Conservation (phyloP, 257 asterid genomes). For the Solanum dulcamara region DNA sequence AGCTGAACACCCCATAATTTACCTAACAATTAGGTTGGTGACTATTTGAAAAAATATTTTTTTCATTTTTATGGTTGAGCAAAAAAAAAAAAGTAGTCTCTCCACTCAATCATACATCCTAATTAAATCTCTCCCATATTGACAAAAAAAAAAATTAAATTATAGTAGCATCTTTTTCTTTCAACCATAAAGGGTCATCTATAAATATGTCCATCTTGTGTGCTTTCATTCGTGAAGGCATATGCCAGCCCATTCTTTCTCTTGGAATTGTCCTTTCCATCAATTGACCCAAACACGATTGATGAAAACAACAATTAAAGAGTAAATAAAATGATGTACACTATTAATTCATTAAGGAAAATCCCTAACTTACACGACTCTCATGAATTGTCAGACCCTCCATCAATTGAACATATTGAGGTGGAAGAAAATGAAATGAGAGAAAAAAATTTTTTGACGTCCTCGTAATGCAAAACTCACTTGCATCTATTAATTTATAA, state of each 20-base stretch:
- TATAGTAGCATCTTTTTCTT: neutral
- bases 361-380: conserved; percentile 5
- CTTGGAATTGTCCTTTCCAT: conserved; percentile 2
- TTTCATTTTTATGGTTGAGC: neutral
- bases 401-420: neutral
- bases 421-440: neutral
- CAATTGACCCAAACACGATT: conserved; percentile 1
- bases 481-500: neutral
- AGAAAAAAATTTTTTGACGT: neutral
- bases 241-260: neutral
- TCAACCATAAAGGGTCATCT: neutral
- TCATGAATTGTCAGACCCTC: conserved; percentile 1
- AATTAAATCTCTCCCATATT: neutral
- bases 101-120: neutral
- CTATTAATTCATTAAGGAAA: neutral
- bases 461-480: neutral
- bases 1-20: neutral
- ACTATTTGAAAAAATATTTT: neutral
- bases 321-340: neutral
- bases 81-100: neutral
- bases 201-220: neutral
- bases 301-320: conserved; percentile 6
- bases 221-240: neutral
- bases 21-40: neutral
- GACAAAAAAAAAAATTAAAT: neutral